A percentile compares a stretch with the other conserved stretches of the same genome.
These are phyloP conservation scores for Dactylorhiza incarnata DNA, from an alignment of 106 monocot genomes.

Conservation along the genomic window DNA sequence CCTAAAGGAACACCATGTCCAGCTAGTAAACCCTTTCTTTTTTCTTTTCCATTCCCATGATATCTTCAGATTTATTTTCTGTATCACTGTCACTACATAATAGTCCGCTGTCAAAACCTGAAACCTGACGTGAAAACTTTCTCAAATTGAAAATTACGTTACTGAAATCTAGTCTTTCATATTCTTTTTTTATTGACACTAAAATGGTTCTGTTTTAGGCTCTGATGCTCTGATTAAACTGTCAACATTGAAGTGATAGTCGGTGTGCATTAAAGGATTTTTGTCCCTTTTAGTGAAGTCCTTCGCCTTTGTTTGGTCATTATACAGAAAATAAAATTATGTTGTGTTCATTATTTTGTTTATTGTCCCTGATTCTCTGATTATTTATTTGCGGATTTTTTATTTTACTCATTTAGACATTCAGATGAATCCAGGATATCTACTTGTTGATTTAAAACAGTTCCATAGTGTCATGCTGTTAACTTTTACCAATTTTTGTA, in stretches of 20 bases:
- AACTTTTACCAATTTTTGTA: background rate
- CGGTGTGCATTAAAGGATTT: background rate
- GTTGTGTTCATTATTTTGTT: constrained; percentile 2
- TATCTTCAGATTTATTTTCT: background rate
- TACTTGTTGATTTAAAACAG: background rate
- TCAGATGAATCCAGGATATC: background rate
- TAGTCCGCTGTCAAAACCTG: background rate
- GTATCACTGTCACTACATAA: background rate
- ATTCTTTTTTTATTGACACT: background rate
- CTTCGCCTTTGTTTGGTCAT: background rate
- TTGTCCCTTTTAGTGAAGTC: background rate
- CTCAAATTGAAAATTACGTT: background rate
- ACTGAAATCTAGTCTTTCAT: background rate
- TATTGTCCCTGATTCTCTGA: background rate
- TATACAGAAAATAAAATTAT: background rate
- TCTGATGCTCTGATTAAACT: background rate
- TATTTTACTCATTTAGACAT: background rate
- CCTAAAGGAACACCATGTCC: too few species aligned
- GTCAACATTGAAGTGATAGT: background rate
- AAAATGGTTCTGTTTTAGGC: too few species aligned
- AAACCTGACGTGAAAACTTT: background rate
- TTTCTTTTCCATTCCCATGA: background rate
- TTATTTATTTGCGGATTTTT: background rate
- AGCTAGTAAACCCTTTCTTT: background rate
- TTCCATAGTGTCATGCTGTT: background rate